Conservation (phyloP, 1,284 basidiomycete genomes). For the Tylopilus sp. region DNA sequence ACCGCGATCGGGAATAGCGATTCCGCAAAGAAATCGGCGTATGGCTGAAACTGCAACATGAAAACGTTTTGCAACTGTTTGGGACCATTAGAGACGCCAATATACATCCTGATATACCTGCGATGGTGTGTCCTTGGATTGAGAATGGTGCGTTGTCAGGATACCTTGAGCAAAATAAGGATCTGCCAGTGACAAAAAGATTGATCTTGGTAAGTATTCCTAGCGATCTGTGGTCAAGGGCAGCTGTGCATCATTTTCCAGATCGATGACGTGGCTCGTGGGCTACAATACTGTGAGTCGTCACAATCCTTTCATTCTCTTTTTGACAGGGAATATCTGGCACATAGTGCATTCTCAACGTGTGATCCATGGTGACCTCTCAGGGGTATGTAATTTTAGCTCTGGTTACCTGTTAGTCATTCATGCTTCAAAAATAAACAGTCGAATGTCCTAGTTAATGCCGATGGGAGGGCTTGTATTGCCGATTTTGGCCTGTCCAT, state of each 20-base stretch:
- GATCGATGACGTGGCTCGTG: neutral
- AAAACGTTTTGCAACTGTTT: neutral
- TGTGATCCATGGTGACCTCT: constrained; percentile 1
- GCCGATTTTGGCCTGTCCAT: constrained; percentile 5
- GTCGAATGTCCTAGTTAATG: neutral
- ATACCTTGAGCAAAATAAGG: neutral
- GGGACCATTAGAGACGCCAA: neutral
- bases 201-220: neutral
- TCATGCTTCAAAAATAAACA: neutral
- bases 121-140: constrained; percentile 3
- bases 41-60: neutral
- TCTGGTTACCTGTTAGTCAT: neutral
- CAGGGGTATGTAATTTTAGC: neutral
- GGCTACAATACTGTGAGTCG: constrained; percentile 2
- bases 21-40: neutral
- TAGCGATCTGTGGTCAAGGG: too few relatives aligned
- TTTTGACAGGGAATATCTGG: neutral
- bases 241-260: neutral
- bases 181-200: neutral
- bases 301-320: neutral
- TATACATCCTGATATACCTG: neutral
- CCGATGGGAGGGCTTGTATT: neutral
- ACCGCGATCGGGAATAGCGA: neutral
- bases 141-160: neutral
- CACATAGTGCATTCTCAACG: neutral